Conservation (phyloP, 2,329 filamentous ascomycete species). For the Aureobasidium sp. region DNA sequence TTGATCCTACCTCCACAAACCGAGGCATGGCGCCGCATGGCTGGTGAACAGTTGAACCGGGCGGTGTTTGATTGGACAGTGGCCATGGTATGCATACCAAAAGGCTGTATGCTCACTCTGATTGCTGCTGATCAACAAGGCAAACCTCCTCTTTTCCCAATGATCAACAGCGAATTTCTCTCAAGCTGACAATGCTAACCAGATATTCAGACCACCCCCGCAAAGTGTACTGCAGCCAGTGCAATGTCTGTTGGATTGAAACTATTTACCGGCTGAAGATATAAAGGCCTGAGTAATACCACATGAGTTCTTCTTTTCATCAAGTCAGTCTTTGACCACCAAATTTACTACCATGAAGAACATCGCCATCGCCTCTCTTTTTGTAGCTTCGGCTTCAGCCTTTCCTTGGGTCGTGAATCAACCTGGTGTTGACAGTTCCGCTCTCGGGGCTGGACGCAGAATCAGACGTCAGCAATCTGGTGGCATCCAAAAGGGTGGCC, state of each 20-base stretch:
- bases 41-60: background rate
- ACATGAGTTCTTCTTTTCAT: background rate
- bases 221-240: background rate
- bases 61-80: background rate
- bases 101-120: background rate
- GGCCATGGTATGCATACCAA: background rate
- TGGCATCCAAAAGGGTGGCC: conserved; percentile 19
- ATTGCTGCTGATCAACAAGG: background rate
- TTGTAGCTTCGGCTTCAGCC: conserved; percentile 23
- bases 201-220: background rate
- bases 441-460: conserved; percentile 18
- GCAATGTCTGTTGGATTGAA: background rate
- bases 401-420: conserved; percentile 32
- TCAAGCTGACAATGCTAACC: background rate
- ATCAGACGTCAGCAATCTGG: conserved; percentile 26
- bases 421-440: conserved; percentile 29
- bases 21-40: conserved; percentile 9
- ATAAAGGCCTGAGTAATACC: background rate
- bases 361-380: conserved; percentile 18
- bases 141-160: background rate
- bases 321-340: background rate
- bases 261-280: background rate
- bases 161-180: background rate
- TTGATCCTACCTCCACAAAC: background rate
- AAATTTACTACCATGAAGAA: conserved; percentile 20